A percentile compares a stretch with the other conserved stretches of the same genome.
phyloP scores from a whole-genome alignment of 495 filamentous ascomycete species.

The Hypoxylon intermedium region DNA sequence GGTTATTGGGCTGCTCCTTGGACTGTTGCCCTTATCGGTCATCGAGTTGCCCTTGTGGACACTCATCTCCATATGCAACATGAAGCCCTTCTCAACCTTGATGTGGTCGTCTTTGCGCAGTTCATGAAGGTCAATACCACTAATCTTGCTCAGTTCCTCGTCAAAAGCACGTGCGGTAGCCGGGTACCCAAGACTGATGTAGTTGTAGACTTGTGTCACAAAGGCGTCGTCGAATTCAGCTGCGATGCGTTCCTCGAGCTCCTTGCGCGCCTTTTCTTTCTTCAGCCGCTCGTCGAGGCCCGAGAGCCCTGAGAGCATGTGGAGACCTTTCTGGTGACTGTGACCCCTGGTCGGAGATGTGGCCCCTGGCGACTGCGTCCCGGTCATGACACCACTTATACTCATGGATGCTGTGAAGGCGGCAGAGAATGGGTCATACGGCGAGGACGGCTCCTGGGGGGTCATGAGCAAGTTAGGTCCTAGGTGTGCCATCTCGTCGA shows the following conservation, averaged over 20 bases:
- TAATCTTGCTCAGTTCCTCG: slow-evolving; percentile 79
- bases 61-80: slow-evolving; percentile 64
- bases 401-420: slow-evolving; percentile 43
- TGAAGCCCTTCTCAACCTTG: slow-evolving; percentile 70
- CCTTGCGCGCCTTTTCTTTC: slow-evolving; percentile 57
- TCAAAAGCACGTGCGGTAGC: slow-evolving; percentile 82
- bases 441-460: slow-evolving; percentile 38
- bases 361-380: slow-evolving; percentile 22
- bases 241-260: slow-evolving; percentile 60
- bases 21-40: slow-evolving; percentile 10
- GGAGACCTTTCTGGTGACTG: slow-evolving; percentile 48
- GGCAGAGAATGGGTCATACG: slow-evolving; percentile 48
- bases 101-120: slow-evolving; percentile 74
- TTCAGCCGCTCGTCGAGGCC: slow-evolving; percentile 56
- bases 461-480: slow-evolving; percentile 50
- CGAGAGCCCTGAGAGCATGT: slow-evolving; percentile 57
- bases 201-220: slow-evolving; percentile 95
- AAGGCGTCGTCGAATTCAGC: slow-evolving; percentile 81
- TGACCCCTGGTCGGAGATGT: slow-evolving; percentile 31
- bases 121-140: slow-evolving; percentile 66
- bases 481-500: slow-evolving; percentile 45
- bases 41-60: slow-evolving; percentile 32
- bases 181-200: slow-evolving; percentile 89
- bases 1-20: slow-evolving; percentile 16
- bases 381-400: slow-evolving; percentile 29